Base-by-base conservation (phyloP, 2,329 filamentous ascomycete species). In the Daldinia sp. region DNA sequence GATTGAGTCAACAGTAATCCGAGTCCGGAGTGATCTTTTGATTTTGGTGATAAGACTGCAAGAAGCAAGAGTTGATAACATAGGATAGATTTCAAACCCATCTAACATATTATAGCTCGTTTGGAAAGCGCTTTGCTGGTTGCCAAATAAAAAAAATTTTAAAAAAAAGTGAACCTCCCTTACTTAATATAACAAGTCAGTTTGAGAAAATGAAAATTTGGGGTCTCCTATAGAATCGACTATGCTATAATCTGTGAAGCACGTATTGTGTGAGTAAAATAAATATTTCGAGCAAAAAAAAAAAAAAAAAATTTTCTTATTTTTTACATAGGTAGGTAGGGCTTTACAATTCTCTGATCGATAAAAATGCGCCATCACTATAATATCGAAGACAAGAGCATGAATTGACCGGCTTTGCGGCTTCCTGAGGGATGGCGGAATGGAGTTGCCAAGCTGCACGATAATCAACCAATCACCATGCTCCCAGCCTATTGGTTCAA, bases 401-500 rank as follows among this genome's bases (percentile, higher is more conserved):
- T 57, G 49, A 53, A 54, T 50, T 59, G 54, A 64, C 41, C 47
- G 54, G 58, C 49, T 35, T 51, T 48, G 39, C 47, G 54, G 58
- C 43, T 41, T 50, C 41, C 52, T 51, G 21, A 34, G 19, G 45
- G 37, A 30, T 58, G 30, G 43, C 27, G 15, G 8, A 50, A 49
- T n/a, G 35, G 47, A 52, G 34, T 35, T 35, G 47, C 47, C 47
- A 50, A 50, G 47, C 17, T 54, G 21, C 30, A 45, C 37, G 59
- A 64, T 34, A 48, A 19, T 45, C 15, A 37, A 30, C 64, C 64
- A 67, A 67, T 67, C 61, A 61, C 15, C 3, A 27, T 17, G 30
- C 58, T 62, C 58, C 58, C 56, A 63, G 53, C 23, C 54, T 23
- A 65, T 68, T 68, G 65, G 65, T 61, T 66, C 45, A 56, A 58